Base-by-base conservation (phyloP, 768 basidiomycete genomes). In the Rossbeevera mucosa region DNA sequence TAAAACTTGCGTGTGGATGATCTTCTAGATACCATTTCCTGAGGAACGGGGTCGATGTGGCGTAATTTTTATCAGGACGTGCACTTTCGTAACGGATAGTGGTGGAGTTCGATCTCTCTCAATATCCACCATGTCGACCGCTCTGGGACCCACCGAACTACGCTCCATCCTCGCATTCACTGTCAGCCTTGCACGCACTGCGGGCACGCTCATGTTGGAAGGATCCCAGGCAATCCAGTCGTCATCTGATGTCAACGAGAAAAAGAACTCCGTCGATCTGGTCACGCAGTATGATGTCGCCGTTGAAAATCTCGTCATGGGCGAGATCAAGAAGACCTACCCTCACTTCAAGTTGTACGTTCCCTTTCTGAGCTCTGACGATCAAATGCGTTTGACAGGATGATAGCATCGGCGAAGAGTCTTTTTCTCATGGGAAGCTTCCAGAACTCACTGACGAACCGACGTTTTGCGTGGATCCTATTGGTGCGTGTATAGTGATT, bases 391-490 rank as follows among this genome's bases (percentile, higher is more conserved):
- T 21, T 14, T 49, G 26, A 54, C 28, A 18, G 9, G 26, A 38
- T 25, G 33, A 21, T 54, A 94, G 91, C 70, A 91, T 97, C 53
- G 95, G 95, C 51, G 95, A 99, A 65, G 95, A 98, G 72, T 88
- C 88, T 0, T 94, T 88, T 59, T 83, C 91, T 8, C 78, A 85
- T 4, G 91, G 91, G n/a, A 67, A 76, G 52, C 76, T 80, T 26
- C 76, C 78, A 18, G 76, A 83, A 11, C 70, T 95, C 51, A 91
- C 90, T 1, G 88, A 96, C 60, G 84, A 83, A 26, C 93, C 94
- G 5, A 98, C 95, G 0, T 99, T 89, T 74, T 96, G 95, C 62
- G 90, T 95, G 41, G 94, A 98, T 67, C 94, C 94, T 28, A 95
- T 96, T 52, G 94, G 89, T 86, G 59, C 50, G 76, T 62, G 25